phyloP scores from a whole-genome alignment of 2,329 filamentous ascomycete species.

The Diplodia scrobiculata region DNA sequence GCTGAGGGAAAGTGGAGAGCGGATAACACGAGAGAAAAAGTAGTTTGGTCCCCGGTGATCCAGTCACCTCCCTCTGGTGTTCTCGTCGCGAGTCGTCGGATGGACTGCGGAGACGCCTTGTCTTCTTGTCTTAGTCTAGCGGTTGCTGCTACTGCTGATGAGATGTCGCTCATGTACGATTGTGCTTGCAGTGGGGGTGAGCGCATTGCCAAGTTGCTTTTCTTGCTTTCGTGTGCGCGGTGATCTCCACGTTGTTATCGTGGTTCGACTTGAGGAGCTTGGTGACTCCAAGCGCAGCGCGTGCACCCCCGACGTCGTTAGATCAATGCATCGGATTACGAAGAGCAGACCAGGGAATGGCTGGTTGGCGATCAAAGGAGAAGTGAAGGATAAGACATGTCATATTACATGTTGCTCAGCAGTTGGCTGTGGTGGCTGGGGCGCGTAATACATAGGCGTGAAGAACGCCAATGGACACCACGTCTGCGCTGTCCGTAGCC shows the following conservation, averaged over 20 bases:
- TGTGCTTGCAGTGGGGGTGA: slow-evolving; percentile 5
- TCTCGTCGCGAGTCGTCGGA: not conserved
- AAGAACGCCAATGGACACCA: slow-evolving; percentile 6
- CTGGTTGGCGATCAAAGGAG: not conserved
- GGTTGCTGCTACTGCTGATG: slow-evolving; percentile 1
- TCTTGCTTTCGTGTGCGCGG: not conserved
- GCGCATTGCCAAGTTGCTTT: slow-evolving; percentile 21
- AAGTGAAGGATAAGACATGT: slow-evolving; percentile 8
- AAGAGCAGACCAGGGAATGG: not conserved
- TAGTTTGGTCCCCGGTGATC: not conserved
- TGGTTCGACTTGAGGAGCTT: slow-evolving; percentile 18
- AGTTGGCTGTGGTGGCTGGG: not conserved
- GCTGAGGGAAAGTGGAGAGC: not conserved
- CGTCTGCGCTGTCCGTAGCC: not conserved
- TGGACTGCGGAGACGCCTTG: not conserved
- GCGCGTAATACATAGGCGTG: slow-evolving; percentile 8
- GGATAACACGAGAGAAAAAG: not conserved
- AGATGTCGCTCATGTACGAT: not conserved
- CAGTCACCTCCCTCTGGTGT: not conserved
- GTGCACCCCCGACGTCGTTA: slow-evolving; percentile 6
- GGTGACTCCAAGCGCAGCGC: not conserved
- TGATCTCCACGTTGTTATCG: slow-evolving; percentile 22
- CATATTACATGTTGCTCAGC: slow-evolving; percentile 1
- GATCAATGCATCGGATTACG: slow-evolving; percentile 12
- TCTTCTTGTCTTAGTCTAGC: not conserved